Evolutionary conservation across 371 early-diverging fungal species (phyloP).

Genomic region (Circinella umbellata): DNA sequence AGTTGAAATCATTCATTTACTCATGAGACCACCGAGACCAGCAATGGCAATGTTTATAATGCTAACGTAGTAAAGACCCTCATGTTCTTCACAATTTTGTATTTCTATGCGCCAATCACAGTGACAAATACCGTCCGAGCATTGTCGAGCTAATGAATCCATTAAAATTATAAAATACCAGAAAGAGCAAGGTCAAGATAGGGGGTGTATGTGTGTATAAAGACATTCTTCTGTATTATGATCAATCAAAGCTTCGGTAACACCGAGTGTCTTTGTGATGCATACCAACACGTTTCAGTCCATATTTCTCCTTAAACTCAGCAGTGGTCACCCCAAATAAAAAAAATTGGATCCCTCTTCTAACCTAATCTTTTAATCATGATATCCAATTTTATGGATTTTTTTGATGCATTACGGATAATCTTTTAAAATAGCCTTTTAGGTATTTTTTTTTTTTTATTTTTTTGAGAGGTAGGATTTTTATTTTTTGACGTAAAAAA

Average conservation of each 20-base stretch:
- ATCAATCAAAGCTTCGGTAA: conserved; percentile 5
- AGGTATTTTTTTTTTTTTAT: too few relatives aligned
- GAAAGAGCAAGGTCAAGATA: not conserved
- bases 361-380: too few relatives aligned
- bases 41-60: conserved; percentile 34
- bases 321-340: too few relatives aligned
- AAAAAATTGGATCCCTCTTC: too few relatives aligned
- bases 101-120: conserved; percentile 42
- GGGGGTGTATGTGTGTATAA: not conserved
- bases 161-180: not conserved
- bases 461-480: too few relatives aligned
- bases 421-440: too few relatives aligned
- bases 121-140: conserved; percentile 27
- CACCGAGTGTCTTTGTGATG: conserved; percentile 5
- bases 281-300: not conserved
- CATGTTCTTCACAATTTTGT: conserved; percentile 23
- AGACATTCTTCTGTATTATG: not conserved
- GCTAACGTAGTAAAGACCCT: conserved; percentile 26
- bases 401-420: too few relatives aligned
- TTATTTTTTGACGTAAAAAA: too few relatives aligned
- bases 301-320: too few relatives aligned
- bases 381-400: too few relatives aligned
- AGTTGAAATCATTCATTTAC: conserved; percentile 12
- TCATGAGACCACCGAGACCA: conserved; percentile 24
- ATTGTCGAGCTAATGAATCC: conserved; percentile 24